Evolutionary conservation across 169 alveolate species (phyloP), one percentile per base, ranked within the genome.

Genomic region (Plasmodium fragile): DNA sequence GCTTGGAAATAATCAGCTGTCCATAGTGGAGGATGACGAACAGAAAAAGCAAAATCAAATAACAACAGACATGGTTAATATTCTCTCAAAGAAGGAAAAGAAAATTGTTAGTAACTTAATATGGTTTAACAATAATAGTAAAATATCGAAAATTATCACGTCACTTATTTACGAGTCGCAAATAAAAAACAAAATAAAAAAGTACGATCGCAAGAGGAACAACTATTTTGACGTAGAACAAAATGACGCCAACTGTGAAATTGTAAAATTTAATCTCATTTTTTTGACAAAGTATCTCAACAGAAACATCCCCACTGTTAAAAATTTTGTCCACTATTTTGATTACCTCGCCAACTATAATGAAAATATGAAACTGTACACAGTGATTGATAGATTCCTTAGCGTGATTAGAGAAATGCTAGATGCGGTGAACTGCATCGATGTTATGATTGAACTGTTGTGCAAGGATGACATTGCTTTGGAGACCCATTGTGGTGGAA

Each of bases 281-380:
- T 91, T 39, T 81, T n/a, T 91, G 13, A 81, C 94, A 4, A 91
- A 91, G 30, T 91, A 91, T 55, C 82, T 91, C 39, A 81, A 91
- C 59, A 91, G 82, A 69, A 91, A 79, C 25, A 91, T 91, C 7
- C 94, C 94, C 10, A 79, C 83, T 5, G 94, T 91, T 69, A 91
- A 91, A 91, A 80, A 91, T 91, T 91, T 91, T 53, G 92, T 91
- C 5, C 94, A 91, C n/a, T 91, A 91, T 45, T 91, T 91, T 81
- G 94, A 91, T 81, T 91, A 81, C 82, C 82, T 91, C 8, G 30
- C 82, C n/a, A 91, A 91, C 16, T 91, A 91, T 25, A 91, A 81
- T 81, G 94, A 91, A 73, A 91, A 91, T 36, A 70, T 91, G 83
- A 91, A 91, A 13, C 39, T 91, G 52, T 81, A 80, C 45, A 80